Conservation (phyloP, 2,329 filamentous ascomycete genomes). For the Thielaviopsis populi region DNA sequence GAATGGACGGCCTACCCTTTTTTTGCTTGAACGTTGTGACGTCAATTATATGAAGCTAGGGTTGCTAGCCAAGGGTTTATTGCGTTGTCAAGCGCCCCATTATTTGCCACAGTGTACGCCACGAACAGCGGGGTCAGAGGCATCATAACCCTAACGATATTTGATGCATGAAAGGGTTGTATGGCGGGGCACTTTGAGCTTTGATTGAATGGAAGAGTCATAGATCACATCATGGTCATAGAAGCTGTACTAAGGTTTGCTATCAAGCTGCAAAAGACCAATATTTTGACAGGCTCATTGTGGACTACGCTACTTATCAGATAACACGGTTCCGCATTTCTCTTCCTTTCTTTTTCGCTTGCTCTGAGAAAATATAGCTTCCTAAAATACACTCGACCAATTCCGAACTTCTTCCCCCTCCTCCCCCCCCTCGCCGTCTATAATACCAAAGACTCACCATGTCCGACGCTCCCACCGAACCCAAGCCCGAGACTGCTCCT, state of each 20-base stretch:
- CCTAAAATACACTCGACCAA: not conserved
- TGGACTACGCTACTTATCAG: not conserved
- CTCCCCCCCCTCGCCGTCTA: not conserved
- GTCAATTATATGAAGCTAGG: not conserved
- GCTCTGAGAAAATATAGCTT: not conserved
- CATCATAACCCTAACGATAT: not conserved
- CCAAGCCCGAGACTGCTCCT: conserved; percentile 15
- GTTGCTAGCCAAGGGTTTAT: no score
- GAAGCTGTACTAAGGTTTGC: not conserved
- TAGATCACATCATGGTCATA: conserved; percentile 1
- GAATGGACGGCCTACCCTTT: no score
- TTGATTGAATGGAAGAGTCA: conserved; percentile 5
- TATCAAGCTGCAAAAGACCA: not conserved
- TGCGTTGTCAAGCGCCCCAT: not conserved
- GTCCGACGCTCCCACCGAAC: conserved; percentile 25
- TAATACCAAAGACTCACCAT: conserved; percentile 18
- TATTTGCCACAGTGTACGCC: not conserved
- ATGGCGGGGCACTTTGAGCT: conserved; percentile 3
- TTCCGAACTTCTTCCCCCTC: not conserved
- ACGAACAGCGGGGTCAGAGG: conserved; percentile 1
- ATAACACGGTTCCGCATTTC: not conserved
- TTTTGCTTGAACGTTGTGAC: no score
- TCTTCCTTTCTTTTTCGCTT: not conserved
- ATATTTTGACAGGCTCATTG: not conserved
- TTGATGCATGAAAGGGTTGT: conserved; percentile 7